phyloP scores from a whole-genome alignment of 2,329 filamentous ascomycete genomes.

The Purpureocillium takamizusanense region DNA sequence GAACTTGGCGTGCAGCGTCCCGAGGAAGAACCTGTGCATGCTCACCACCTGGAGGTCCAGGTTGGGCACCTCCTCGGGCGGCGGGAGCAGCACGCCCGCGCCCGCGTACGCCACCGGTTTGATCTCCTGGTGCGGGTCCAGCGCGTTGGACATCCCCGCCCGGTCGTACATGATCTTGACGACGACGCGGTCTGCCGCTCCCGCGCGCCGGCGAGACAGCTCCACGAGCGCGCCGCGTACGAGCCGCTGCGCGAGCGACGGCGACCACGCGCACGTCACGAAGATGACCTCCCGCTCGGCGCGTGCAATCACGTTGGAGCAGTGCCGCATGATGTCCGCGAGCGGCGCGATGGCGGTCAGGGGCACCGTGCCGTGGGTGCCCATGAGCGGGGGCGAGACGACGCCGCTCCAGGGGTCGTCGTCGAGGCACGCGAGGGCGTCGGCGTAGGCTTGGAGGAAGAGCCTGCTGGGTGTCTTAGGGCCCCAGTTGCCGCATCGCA shows the following conservation, averaged over 20 bases:
- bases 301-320: slow-evolving; percentile 65
- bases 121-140: slow-evolving; percentile 58
- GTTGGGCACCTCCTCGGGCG: slow-evolving; percentile 57
- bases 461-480: slow-evolving; percentile 52
- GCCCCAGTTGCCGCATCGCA: slow-evolving; percentile 60
- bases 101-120: slow-evolving; percentile 47
- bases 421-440: slow-evolving; percentile 48
- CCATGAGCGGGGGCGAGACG: slow-evolving; percentile 42
- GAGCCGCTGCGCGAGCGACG: slow-evolving; percentile 56
- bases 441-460: slow-evolving; percentile 60
- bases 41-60: slow-evolving; percentile 66
- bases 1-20: slow-evolving; percentile 72
- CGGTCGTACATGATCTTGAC: slow-evolving; percentile 72
- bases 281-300: slow-evolving; percentile 66
- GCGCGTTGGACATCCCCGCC: slow-evolving; percentile 52
- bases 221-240: slow-evolving; percentile 62
- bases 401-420: slow-evolving; percentile 37
- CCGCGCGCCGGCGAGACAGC: slow-evolving; percentile 56
- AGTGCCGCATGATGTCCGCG: slow-evolving; percentile 62
- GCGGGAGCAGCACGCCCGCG: slow-evolving; percentile 50
- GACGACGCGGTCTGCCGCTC: slow-evolving; percentile 44
- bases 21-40: slow-evolving; percentile 59
- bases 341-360: slow-evolving; percentile 51
- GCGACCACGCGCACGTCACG: slow-evolving; percentile 69
- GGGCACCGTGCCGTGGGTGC: slow-evolving; percentile 51